phyloP scores from a whole-genome alignment of 495 filamentous ascomycete species.

The Aspergillus steynii region DNA sequence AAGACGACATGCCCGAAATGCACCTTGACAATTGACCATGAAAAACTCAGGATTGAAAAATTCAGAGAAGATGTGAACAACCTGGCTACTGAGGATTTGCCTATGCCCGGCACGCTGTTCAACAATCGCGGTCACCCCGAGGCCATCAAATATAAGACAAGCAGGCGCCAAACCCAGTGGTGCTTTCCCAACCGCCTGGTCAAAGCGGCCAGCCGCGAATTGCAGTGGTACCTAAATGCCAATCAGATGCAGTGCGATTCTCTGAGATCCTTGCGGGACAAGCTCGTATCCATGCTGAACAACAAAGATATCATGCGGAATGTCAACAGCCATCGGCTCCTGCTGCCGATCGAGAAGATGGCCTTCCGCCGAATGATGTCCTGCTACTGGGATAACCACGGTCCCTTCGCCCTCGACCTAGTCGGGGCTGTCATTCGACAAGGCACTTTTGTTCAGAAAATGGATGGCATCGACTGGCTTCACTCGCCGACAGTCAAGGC shows the following conservation, averaged over 20 bases:
- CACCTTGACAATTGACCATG: constrained; percentile 47
- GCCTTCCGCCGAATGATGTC: constrained; percentile 73
- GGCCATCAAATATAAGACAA: background rate
- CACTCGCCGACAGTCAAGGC: constrained; percentile 61
- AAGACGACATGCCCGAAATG: constrained; percentile 46
- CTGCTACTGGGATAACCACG: constrained; percentile 76
- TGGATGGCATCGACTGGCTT: constrained; percentile 76
- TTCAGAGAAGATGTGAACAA: constrained; percentile 54
- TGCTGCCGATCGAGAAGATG: constrained; percentile 40
- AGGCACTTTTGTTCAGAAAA: constrained; percentile 77
- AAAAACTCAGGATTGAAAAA: constrained; percentile 52
- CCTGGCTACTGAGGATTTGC: constrained; percentile 41
- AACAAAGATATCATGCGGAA: constrained; percentile 21
- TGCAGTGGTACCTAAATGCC: constrained; percentile 35
- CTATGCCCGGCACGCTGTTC: constrained; percentile 68
- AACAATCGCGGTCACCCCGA: constrained; percentile 32
- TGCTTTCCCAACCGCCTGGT: constrained; percentile 64
- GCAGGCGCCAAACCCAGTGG: constrained; percentile 17
- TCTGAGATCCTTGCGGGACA: constrained; percentile 20
- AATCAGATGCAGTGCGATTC: constrained; percentile 7
- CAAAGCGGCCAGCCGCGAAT: constrained; percentile 33
- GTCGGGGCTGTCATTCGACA: constrained; percentile 79
- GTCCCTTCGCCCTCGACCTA: constrained; percentile 71
- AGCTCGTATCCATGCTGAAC: constrained; percentile 16
- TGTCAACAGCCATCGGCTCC: constrained; percentile 1